phyloP scores from a whole-genome alignment of 176 grass and related monocot genomes.

The Carex cristatella region DNA sequence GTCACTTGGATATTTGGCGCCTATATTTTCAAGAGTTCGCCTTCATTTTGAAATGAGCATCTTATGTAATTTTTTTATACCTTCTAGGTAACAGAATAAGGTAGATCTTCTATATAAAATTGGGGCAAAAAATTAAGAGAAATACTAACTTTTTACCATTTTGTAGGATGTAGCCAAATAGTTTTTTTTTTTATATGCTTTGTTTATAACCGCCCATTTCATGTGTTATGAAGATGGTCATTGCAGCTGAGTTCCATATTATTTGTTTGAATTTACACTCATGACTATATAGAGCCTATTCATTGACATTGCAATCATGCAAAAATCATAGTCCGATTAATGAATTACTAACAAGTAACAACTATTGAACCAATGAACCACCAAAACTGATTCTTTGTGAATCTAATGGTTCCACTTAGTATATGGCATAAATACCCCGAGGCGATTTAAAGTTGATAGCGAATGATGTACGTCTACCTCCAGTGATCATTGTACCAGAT shows the following conservation, averaged over 20 bases:
- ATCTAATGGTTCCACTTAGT: neutral
- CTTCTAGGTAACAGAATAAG: constrained; percentile 13
- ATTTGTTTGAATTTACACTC: neutral
- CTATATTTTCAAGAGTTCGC: neutral
- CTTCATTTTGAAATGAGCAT: constrained; percentile 18
- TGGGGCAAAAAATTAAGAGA: neutral
- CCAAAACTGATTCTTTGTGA: neutral
- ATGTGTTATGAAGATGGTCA: neutral
- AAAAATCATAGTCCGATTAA: neutral
- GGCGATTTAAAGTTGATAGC: no score
- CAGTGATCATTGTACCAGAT: no score
- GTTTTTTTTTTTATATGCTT: neutral
- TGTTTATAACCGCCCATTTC: neutral
- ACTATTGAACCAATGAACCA: neutral
- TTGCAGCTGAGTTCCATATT: neutral
- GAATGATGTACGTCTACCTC: no score
- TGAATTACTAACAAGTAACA: neutral
- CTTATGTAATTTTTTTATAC: neutral
- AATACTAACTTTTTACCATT: neutral
- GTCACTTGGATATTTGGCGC: neutral
- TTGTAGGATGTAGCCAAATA: neutral
- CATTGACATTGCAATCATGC: neutral
- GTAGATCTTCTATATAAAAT: neutral
- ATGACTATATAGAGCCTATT: neutral
- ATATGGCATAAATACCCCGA: neutral